Evolutionary conservation across 345 rosid species (phyloP).

Genomic region (Cardamine chenopodiifolia): DNA sequence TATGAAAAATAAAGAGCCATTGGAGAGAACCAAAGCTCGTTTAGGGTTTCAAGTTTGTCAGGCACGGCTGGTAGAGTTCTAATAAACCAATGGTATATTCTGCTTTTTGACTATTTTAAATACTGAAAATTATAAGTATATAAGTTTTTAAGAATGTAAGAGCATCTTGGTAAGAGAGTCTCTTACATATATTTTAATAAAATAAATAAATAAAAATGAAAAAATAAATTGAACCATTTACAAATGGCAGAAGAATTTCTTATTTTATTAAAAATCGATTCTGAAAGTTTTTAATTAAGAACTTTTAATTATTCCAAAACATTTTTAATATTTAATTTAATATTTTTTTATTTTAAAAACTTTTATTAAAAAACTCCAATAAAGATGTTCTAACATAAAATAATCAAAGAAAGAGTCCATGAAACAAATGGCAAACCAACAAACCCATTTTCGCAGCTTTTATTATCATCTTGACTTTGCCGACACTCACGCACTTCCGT

Average conservation of each 20-base stretch:
- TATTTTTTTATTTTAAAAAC: too few relatives aligned
- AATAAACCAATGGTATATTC: conserved; percentile 1
- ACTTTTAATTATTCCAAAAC: too few relatives aligned
- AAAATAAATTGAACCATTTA: too few relatives aligned
- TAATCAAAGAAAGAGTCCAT: not conserved
- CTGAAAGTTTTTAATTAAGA: too few relatives aligned
- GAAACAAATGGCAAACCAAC: conserved; percentile 19
- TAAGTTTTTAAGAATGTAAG: not conserved
- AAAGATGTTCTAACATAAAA: too few relatives aligned
- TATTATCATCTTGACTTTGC: conserved; percentile 18
- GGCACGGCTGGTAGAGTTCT: not conserved
- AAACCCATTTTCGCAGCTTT: conserved; percentile 40
- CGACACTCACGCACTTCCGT: conserved; percentile 41
- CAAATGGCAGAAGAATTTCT: too few relatives aligned
- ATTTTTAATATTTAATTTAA: too few relatives aligned
- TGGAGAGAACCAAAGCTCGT: not conserved
- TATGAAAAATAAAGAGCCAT: not conserved
- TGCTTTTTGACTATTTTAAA: not conserved
- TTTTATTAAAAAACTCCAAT: too few relatives aligned
- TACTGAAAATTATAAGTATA: not conserved
- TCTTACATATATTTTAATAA: too few relatives aligned
- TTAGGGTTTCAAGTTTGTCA: not conserved
- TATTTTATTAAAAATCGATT: too few relatives aligned
- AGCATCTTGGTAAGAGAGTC: too few relatives aligned
- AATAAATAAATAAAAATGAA: too few relatives aligned